Conservation (phyloP, 805 yeast species). For the Wickerhamomyces sydowiorum region DNA sequence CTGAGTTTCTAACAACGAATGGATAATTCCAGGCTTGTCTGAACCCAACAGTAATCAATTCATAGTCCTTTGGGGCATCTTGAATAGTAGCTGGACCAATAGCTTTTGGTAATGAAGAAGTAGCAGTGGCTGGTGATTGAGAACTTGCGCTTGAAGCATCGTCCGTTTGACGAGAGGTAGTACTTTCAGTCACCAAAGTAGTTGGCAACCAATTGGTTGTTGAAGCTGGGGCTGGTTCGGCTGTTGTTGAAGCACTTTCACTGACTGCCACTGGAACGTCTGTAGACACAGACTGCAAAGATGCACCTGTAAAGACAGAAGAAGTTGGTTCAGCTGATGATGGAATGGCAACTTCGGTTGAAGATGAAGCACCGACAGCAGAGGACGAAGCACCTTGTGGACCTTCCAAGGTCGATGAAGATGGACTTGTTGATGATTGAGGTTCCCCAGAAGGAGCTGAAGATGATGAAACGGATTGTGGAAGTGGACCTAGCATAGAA, state of each 20-base stretch:
- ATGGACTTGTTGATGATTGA: no score
- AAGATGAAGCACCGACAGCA: no score
- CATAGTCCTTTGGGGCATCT: conserved; percentile 42
- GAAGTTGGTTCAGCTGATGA: conserved; percentile 7
- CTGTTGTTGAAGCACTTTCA: no score
- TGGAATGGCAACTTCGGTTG: not conserved
- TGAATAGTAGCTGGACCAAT: conserved; percentile 56
- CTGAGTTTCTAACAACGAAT: conserved; percentile 66
- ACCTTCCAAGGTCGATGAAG: no score
- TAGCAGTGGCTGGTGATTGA: conserved; percentile 25
- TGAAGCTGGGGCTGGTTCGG: conserved; percentile 5
- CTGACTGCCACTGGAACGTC: not conserved
- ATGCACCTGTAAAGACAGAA: no score
- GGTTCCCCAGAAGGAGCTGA: no score
- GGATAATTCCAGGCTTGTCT: conserved; percentile 75
- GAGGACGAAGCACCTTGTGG: no score
- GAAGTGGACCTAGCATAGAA: no score
- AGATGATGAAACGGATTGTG: no score
- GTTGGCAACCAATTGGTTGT: conserved; percentile 39
- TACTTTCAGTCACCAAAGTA: conserved; percentile 31
- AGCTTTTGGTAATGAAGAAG: conserved; percentile 65
- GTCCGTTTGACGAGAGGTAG: conserved; percentile 6
- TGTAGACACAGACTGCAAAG: conserved; percentile 1
- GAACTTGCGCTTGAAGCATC: conserved; percentile 18
- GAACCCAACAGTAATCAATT: conserved; percentile 72